Evolutionary conservation across 164 flowering plant species (phyloP).

Genomic region (Euptelea pleiosperma): DNA sequence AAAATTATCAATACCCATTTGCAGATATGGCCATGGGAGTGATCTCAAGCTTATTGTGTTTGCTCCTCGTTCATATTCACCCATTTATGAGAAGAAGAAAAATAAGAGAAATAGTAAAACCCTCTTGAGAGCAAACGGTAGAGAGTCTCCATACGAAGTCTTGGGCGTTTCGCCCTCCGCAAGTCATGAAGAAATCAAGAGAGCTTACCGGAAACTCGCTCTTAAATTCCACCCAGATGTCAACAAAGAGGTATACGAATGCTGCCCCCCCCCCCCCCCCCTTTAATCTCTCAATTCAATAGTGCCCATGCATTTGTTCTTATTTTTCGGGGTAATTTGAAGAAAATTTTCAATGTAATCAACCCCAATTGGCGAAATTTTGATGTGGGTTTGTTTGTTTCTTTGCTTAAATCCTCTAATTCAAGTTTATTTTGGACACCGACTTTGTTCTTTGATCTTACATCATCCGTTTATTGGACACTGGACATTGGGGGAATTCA

Average conservation of each 20-base stretch:
- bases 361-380: neutral
- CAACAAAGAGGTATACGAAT: conserved; percentile 66
- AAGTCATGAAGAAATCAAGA: conserved; percentile 63
- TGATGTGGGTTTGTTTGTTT: too few species aligned
- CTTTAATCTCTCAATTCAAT: neutral
- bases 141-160: conserved; percentile 83
- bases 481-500: neutral
- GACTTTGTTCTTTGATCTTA: too few species aligned
- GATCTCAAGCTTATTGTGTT: conserved; percentile 10
- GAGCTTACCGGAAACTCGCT: conserved; percentile 93
- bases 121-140: conserved; percentile 43
- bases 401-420: too few species aligned
- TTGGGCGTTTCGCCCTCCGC: conserved; percentile 84
- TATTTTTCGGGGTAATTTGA: neutral
- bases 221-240: conserved; percentile 95
- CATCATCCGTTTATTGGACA: neutral
- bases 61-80: neutral
- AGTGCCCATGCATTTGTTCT: neutral
- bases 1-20: conserved; percentile 27
- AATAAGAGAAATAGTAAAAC: conserved; percentile 18
- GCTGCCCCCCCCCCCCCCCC: neutral
- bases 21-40: conserved; percentile 21
- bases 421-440: too few species aligned
- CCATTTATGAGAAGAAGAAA: conserved; percentile 9
- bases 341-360: too few species aligned